Base-by-base conservation (phyloP, 164 flowering plant genomes). In the Warburgia ugandensis region DNA sequence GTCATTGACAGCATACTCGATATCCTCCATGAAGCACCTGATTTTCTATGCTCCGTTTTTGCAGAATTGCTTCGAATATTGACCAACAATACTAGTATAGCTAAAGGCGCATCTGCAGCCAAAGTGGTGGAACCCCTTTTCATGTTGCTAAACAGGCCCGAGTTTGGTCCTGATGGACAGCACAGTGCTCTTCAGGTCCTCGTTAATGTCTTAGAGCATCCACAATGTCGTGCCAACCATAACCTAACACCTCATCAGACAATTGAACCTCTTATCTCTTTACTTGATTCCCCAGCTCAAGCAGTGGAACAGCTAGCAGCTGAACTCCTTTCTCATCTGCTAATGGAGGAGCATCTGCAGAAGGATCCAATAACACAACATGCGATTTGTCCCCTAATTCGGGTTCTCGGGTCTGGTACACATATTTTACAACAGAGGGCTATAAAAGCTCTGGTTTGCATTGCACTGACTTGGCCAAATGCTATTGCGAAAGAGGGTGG, bases 401-500 rank as follows among this genome's bases (percentile, higher is more conserved):
- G 80, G 41, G 82, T 81, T 56, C 89, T 89, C 58, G 91, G 91
- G 37, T 82, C 92, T 45, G 94, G 94, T 38, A 69, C 73, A 33
- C 92, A 69, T 50, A 75, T 82, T 52, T 55, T 86, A 75, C 99
- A 89, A 67, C 99, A 92, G 70, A 78, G 89, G 71, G 87, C 92
- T 58, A 77, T 92, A 37, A 86, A 81, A 65, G 97, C 99, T 55
- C 91, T 92, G 50, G 94, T 80, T 40, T 64, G 85, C 57, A 72
- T 94, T 58, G 78, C 99, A n/a, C 56, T 76, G 30, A 69, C 69
- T 45, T 94, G 97, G 99, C 96, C 99, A 12, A 94, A 89, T 65
- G 97, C 81, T 62, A 86, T 89, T 69, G 99, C 97, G 26, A 89
- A 81, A 67, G 99, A 89, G 48, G 97, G 99, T 59, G 99, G 97